These are phyloP conservation scores for Eremothecium gossypii DNA, from an alignment of 1,139 yeast genomes.

Conservation along the genomic window DNA sequence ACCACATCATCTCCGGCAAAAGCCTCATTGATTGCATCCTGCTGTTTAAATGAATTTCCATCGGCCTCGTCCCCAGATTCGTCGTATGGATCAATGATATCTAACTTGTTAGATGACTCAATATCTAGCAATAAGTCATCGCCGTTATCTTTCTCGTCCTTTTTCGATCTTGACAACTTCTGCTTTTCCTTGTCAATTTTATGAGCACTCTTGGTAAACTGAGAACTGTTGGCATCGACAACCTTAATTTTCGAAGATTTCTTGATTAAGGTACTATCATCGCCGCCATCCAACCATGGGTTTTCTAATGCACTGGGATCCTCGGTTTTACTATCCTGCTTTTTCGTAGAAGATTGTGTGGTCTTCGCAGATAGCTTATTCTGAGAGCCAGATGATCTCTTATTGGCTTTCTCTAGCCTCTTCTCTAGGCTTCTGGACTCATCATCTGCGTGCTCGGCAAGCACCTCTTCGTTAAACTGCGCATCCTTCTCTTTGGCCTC, in stretches of 20 bases:
- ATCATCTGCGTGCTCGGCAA: slow-evolving; percentile 49
- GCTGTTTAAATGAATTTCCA: slow-evolving; percentile 52
- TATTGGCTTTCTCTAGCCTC: slow-evolving; percentile 31
- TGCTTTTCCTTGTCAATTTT: slow-evolving; percentile 43
- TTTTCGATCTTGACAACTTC: slow-evolving; percentile 31
- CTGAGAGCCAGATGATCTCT: slow-evolving; percentile 1
- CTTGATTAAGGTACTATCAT: slow-evolving; percentile 26
- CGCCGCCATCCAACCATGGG: slow-evolving; percentile 57
- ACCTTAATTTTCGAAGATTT: slow-evolving; percentile 46
- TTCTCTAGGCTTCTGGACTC: slow-evolving; percentile 40
- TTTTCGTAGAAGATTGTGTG: not conserved
- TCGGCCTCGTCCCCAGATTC: slow-evolving; percentile 34
- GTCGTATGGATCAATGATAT: slow-evolving; percentile 39
- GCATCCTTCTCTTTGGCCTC: slow-evolving; percentile 37
- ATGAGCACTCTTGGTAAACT: slow-evolving; percentile 36
- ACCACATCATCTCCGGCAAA: slow-evolving; percentile 94
- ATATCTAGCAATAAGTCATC: slow-evolving; percentile 22
- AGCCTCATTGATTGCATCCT: slow-evolving; percentile 77
- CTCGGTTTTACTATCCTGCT: slow-evolving; percentile 7
- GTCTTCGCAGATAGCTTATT: slow-evolving; percentile 3
- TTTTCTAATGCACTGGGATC: slow-evolving; percentile 32
- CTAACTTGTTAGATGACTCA: slow-evolving; percentile 26
- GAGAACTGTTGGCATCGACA: slow-evolving; percentile 52
- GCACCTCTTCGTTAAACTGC: slow-evolving; percentile 34
- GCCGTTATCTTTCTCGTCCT: slow-evolving; percentile 11